Conservation (phyloP, 257 asterid genomes). For the Fraxinus americana region DNA sequence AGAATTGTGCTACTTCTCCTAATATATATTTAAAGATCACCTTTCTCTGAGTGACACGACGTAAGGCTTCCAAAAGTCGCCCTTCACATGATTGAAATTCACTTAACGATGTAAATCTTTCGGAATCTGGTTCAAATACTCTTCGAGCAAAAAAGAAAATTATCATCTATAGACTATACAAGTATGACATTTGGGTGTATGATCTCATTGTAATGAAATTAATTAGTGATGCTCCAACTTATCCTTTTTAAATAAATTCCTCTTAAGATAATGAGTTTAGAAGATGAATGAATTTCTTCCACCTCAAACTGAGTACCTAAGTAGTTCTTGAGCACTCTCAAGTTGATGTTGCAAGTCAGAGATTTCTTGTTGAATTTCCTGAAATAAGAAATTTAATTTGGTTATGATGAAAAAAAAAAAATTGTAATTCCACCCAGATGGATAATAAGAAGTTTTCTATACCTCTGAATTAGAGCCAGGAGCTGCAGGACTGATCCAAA, state of each 20-base stretch:
- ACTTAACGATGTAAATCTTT: conserved; percentile 40
- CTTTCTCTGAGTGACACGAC: conserved; percentile 58
- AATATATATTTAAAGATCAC: conserved; percentile 14
- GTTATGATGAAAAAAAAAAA: background rate
- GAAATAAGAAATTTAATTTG: background rate
- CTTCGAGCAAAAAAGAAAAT: conserved; percentile 29
- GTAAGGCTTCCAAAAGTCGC: conserved; percentile 49
- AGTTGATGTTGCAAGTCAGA: conserved; percentile 56
- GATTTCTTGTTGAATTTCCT: conserved; percentile 66
- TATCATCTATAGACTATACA: too few relatives aligned
- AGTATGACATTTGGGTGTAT: too few relatives aligned
- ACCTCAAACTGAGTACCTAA: conserved; percentile 38
- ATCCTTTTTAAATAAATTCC: too few relatives aligned
- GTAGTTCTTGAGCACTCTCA: conserved; percentile 39
- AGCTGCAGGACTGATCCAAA: conserved; percentile 53
- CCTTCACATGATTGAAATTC: conserved; percentile 57
- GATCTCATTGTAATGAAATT: too few relatives aligned
- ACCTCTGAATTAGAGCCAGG: conserved; percentile 65
- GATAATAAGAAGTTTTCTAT: background rate
- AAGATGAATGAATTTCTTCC: too few relatives aligned
- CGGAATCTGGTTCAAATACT: conserved; percentile 62
- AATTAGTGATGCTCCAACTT: too few relatives aligned
- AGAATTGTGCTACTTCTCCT: background rate
- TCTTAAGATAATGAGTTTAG: too few relatives aligned
- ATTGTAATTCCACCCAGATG: background rate